phyloP scores from a whole-genome alignment of 495 filamentous ascomycete genomes.

The Recurvomyces mirabilis region DNA sequence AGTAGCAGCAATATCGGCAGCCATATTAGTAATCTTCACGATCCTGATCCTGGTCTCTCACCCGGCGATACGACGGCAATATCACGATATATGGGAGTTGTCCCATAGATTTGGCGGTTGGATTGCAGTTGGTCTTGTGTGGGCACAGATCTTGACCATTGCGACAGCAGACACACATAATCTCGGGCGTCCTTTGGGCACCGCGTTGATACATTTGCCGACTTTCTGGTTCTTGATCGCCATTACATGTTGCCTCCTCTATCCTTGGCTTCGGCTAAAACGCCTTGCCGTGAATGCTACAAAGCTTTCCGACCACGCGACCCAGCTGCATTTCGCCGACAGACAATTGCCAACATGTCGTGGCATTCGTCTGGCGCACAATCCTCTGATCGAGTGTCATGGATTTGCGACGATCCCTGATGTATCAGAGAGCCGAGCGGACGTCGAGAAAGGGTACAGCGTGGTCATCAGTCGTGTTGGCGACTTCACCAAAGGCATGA shows the following conservation, averaged over 20 bases:
- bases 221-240: conserved; percentile 58
- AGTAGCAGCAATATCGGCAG: conserved; percentile 4
- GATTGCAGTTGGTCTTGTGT: conserved; percentile 50
- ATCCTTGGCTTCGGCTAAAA: conserved; percentile 59
- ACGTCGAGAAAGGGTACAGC: conserved; percentile 46
- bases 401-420: conserved; percentile 64
- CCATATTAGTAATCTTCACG: conserved; percentile 26
- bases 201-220: conserved; percentile 41
- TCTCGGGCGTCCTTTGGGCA: conserved; percentile 27
- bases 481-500: conserved; percentile 66
- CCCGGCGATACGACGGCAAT: conserved; percentile 41
- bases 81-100: conserved; percentile 57
- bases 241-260: conserved; percentile 47
- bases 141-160: conserved; percentile 36
- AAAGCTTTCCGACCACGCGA: conserved; percentile 55
- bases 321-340: conserved; percentile 57
- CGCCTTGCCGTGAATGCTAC: conserved; percentile 50
- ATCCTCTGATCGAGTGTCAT: conserved; percentile 65
- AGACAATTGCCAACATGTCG: conserved; percentile 23
- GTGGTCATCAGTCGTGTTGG: conserved; percentile 67
- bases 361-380: conserved; percentile 42
- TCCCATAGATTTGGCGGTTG: conserved; percentile 59
- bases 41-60: conserved; percentile 32
- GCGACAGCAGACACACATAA: conserved; percentile 25
- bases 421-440: background rate